Evolutionary conservation across 306 rosid genomes (phyloP).

Genomic region (Medicago arabica): DNA sequence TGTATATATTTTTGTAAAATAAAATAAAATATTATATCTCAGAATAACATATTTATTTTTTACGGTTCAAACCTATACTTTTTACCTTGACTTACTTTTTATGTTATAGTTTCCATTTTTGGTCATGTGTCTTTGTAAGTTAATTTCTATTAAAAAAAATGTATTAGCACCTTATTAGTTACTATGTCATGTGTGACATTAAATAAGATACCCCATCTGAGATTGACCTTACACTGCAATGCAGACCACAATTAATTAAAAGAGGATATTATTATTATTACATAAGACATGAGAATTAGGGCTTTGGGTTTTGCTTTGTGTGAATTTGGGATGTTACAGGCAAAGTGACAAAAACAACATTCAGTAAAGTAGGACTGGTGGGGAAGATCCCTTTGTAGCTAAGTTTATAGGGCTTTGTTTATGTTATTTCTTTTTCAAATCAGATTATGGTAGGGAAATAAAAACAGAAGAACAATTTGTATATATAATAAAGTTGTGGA

Average conservation of each 20-base stretch:
- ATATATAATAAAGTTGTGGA: constrained; percentile 31
- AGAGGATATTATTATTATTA: constrained; percentile 56
- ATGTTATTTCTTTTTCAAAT: constrained; percentile 59
- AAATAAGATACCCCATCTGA: constrained; percentile 54
- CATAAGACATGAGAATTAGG: constrained; percentile 70
- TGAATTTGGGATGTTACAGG: constrained; percentile 49
- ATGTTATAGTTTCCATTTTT: constrained; percentile 20
- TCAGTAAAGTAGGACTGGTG: constrained; percentile 53
- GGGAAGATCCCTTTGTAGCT: constrained; percentile 56
- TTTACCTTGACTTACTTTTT: constrained; percentile 17
- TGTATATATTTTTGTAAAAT: neutral
- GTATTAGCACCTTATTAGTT: constrained; percentile 4
- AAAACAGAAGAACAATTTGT: constrained; percentile 27
- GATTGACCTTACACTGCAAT: constrained; percentile 59
- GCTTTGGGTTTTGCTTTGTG: constrained; percentile 54
- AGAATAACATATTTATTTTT: neutral
- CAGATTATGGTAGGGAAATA: constrained; percentile 36
- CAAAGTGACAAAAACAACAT: constrained; percentile 49
- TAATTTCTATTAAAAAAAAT: constrained; percentile 19
- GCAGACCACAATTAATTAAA: constrained; percentile 48
- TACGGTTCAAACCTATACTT: neutral
- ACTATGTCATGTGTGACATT: constrained; percentile 40
- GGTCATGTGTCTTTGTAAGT: constrained; percentile 21
- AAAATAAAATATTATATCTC: neutral
- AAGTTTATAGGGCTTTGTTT: constrained; percentile 59